These are phyloP conservation scores for Rhytidiadelphus loreus DNA, from an alignment of 225 moss, liverwort and hornwort genomes.

Conservation along the genomic window DNA sequence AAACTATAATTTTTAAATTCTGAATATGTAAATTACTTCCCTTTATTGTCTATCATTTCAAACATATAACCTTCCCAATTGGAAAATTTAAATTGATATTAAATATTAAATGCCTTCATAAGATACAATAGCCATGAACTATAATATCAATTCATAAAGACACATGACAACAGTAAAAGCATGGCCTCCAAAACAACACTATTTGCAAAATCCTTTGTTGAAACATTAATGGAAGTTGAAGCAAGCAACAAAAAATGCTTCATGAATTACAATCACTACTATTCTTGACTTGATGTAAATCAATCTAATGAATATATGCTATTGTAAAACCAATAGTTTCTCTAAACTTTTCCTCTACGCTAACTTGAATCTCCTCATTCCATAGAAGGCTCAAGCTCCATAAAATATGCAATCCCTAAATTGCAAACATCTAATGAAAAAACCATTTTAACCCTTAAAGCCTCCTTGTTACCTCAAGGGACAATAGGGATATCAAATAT, in stretches of 20 bases:
- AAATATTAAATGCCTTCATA: background rate
- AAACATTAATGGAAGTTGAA: background rate
- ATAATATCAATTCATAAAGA: background rate
- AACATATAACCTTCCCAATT: background rate
- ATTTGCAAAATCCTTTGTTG: background rate
- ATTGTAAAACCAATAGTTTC: background rate
- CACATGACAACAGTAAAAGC: background rate
- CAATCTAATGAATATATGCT: background rate
- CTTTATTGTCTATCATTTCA: background rate
- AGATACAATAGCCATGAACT: background rate
- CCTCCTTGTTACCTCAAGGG: accelerated
- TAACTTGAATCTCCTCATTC: slow-evolving; percentile 52
- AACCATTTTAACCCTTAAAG: slow-evolving; percentile 1
- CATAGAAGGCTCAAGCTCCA: slow-evolving; percentile 62
- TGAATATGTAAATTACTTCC: background rate
- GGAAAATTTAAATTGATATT: too few species aligned
- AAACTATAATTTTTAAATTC: background rate
- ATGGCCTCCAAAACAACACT: accelerated
- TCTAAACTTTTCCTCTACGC: slow-evolving; percentile 36
- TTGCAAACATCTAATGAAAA: slow-evolving; percentile 61
- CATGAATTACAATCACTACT: too few species aligned
- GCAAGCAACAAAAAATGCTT: background rate
- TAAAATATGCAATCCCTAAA: slow-evolving; percentile 41
- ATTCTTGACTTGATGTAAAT: background rate
- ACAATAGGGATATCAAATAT: background rate